Conservation (phyloP, 2,329 filamentous ascomycete genomes). For the Sporothrix inflata region DNA sequence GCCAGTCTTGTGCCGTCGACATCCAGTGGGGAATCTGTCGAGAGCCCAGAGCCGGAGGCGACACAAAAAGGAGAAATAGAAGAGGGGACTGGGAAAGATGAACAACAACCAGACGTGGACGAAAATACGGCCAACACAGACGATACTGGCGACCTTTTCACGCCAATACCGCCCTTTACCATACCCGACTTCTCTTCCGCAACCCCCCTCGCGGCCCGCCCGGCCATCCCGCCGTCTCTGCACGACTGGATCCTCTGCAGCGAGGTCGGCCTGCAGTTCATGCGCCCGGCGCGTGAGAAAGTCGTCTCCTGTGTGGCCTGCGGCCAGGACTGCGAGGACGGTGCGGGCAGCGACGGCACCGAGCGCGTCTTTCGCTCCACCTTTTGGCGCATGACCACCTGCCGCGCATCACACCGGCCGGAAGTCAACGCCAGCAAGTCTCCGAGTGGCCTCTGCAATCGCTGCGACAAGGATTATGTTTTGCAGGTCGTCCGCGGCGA, state of each 20-base stretch:
- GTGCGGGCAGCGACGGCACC: not conserved
- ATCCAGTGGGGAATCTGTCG: not conserved
- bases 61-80: not conserved
- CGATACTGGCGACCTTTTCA: not conserved
- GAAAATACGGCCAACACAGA: not conserved
- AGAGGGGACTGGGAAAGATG: not conserved
- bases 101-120: too few species aligned
- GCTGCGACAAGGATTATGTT: conserved; percentile 23
- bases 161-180: not conserved
- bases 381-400: conserved; percentile 12
- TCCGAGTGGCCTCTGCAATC: not conserved
- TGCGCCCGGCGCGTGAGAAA: not conserved
- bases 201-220: not conserved
- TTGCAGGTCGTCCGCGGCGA: conserved; percentile 8
- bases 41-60: not conserved
- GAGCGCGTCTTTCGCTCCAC: conserved; percentile 8
- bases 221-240: not conserved
- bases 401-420: not conserved
- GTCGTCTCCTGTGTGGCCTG: not conserved
- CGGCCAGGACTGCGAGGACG: not conserved
- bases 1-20: not conserved
- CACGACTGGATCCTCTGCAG: conserved; percentile 19
- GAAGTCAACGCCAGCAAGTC: not conserved
- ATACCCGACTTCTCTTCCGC: not conserved
- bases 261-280: conserved; percentile 20